Conservation (phyloP, 495 filamentous ascomycete species). For the Xylaria cubensis region DNA sequence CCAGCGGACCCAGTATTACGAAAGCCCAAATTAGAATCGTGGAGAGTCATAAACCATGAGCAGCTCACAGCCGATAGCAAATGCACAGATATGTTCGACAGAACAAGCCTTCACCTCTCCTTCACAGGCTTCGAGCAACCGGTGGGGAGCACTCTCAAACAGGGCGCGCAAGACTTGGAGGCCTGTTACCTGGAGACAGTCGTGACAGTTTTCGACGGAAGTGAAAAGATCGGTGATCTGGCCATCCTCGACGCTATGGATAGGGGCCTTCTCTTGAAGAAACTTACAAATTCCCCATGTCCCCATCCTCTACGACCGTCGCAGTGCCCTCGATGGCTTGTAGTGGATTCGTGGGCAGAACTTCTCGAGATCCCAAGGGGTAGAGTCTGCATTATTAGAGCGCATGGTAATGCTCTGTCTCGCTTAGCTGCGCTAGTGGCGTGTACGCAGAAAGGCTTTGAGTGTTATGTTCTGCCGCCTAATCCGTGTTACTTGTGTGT, state of each 20-base stretch:
- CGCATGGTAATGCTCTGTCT: background rate
- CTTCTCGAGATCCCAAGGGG: background rate
- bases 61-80: background rate
- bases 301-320: background rate
- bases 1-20: background rate
- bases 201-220: background rate
- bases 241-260: background rate
- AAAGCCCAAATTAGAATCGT: background rate
- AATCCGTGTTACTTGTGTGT: background rate
- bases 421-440: background rate
- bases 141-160: background rate
- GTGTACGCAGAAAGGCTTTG: background rate
- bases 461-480: background rate
- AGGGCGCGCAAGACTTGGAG: background rate
- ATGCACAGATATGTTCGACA: conserved; percentile 1
- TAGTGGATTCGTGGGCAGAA: background rate
- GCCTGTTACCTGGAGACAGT: background rate
- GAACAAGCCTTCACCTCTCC: background rate
- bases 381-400: background rate
- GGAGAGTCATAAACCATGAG: background rate
- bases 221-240: background rate
- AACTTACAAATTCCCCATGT: background rate
- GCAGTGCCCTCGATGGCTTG: background rate
- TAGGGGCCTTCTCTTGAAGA: background rate
- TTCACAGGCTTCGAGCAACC: conserved; percentile 1